A percentile compares a stretch with the other conserved stretches of the same genome.
Conservation (phyloP, 768 basidiomycete species). For the Termitomyces sp. region DNA sequence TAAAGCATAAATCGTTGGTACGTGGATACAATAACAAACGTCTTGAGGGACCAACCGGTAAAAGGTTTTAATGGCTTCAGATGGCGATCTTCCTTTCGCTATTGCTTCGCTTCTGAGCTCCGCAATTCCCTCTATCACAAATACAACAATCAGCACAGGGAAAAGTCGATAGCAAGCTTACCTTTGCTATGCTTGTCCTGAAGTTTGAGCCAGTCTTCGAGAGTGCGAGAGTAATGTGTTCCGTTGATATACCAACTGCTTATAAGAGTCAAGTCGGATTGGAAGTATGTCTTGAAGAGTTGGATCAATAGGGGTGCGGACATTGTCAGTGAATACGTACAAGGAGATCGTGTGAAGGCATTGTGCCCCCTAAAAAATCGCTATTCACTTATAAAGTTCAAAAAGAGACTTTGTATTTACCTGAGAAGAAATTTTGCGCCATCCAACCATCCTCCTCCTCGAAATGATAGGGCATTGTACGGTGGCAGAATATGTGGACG, state of each 20-base stretch:
- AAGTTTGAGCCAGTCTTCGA: slow-evolving; percentile 60
- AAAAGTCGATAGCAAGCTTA: neutral
- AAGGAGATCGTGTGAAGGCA: slow-evolving; percentile 2
- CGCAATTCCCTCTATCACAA: neutral
- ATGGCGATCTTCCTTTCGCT: neutral
- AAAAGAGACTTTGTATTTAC: slow-evolving; percentile 28
- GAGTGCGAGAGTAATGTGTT: slow-evolving; percentile 58
- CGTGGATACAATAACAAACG: neutral
- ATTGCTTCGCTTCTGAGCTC: neutral
- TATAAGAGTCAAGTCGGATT: slow-evolving; percentile 15
- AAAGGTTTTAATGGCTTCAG: neutral
- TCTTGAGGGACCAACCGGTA: neutral
- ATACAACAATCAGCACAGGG: too few relatives aligned
- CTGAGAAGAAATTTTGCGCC: slow-evolving; percentile 70
- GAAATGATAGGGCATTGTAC: slow-evolving; percentile 63
- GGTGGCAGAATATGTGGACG: slow-evolving; percentile 71
- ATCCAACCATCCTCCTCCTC: slow-evolving; percentile 72
- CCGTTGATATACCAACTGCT: slow-evolving; percentile 64
- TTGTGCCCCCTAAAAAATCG: neutral
- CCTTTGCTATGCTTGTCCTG: slow-evolving; percentile 48
- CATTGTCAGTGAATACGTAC: neutral
- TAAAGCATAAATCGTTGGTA: slow-evolving; percentile 12
- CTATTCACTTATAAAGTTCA: neutral
- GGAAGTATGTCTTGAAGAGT: neutral
- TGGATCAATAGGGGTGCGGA: neutral